phyloP scores from a whole-genome alignment of 2,329 filamentous ascomycete genomes.

The Parastagonospora nodorum region DNA sequence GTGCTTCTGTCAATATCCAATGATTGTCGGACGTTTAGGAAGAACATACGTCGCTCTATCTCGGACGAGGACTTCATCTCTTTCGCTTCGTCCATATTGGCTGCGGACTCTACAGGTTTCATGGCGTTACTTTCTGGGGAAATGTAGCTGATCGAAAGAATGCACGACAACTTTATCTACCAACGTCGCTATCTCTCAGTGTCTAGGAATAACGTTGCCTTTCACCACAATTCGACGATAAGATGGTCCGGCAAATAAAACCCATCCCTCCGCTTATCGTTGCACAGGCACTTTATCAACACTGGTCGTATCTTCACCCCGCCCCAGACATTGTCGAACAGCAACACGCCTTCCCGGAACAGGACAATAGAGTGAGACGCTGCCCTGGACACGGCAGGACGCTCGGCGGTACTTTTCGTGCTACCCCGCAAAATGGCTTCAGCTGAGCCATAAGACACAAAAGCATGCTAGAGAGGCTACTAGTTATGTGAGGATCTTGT shows the following conservation, averaged over 20 bases:
- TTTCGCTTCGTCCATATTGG: neutral
- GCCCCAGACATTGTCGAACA: neutral
- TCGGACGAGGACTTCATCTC: neutral
- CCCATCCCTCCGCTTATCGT: no score
- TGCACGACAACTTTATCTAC: no score
- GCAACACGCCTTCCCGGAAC: neutral
- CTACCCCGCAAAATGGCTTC: neutral
- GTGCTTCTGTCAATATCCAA: neutral
- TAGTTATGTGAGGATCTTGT: no score
- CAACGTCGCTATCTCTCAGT: no score
- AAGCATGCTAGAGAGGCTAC: no score
- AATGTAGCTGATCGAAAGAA: neutral
- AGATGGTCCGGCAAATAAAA: no score
- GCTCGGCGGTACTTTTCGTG: neutral
- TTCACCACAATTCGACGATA: no score
- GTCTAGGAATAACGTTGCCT: no score
- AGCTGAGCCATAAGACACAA: no score
- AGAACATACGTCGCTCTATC: neutral
- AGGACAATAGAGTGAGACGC: neutral
- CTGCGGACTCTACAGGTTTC: neutral
- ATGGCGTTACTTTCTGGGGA: neutral
- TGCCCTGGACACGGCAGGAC: neutral
- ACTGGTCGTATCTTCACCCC: neutral
- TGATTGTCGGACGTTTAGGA: neutral
- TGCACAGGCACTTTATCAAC: no score